Evolutionary conservation across 352 stramenopile genomes (phyloP), one percentile per base, ranked within the genome.

Genomic region (Phytophthora colocasiae): DNA sequence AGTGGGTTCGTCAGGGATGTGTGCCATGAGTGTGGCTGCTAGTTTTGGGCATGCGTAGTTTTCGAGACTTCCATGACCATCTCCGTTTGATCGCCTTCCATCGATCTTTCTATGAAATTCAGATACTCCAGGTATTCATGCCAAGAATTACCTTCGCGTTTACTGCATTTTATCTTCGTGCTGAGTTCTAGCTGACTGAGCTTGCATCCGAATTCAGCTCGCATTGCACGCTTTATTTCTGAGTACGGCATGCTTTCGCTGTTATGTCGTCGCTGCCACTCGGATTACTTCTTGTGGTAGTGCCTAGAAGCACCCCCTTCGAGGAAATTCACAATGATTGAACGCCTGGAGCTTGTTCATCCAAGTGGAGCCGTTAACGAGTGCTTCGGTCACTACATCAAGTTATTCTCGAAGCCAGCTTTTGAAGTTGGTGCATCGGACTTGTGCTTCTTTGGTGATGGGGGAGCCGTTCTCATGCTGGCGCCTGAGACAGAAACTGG

Each of bases 111-210:
- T 22, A 64, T 64, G 15, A 57, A 64, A 1, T 64, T 64, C 7
- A 64, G 19, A 22, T 64, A 64, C 6, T 64, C 47, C 9, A 64
- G 26, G 29, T 52, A 57, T 17, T 56, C 57, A 29, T 64, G 19
- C 19, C 19, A 19, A 19, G 19, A 19, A 19, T 19, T 46, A 2
- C 57, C 46, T 17, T 27, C 46, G 4, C 38, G 34, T 15, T 64
- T 64, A 27, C 27, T 22, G 10, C 38, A 51, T 19, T 44, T 29
- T 6, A 64, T 45, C 5, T 39, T 39, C 1, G 39, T 39, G 14
- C 56, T 63, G 4, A 55, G 56, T 38, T 63, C 46, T 6, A 63
- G 29, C 56, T 56, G 56, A 15, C 6, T 50, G 3, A 50, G 38
- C 15, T 39, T 39, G 38, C 56, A 63, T 5, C 56, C 56, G 10